A percentile compares a stretch with the other conserved stretches of the same genome.
Conservation (phyloP, 345 rosid genomes). For the Linum tenue region DNA sequence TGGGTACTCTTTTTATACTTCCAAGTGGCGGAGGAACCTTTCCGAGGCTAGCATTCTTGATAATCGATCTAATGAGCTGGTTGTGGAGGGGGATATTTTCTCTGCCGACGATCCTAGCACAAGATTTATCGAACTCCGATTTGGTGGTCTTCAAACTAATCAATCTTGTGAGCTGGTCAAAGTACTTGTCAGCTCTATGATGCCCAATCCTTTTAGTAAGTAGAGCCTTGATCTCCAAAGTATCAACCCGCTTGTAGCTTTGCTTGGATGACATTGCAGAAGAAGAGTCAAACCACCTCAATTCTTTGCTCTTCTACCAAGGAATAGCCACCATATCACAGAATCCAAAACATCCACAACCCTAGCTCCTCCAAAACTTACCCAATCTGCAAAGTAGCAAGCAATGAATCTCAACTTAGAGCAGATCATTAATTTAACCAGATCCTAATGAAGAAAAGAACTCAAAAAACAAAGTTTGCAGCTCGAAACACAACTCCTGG, state of each 20-base stretch:
- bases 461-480: not conserved
- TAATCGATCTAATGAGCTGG: constrained; percentile 46
- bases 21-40: constrained; percentile 34
- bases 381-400: constrained; percentile 14
- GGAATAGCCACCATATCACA: constrained; percentile 14
- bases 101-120: constrained; percentile 50
- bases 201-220: constrained; percentile 53
- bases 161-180: constrained; percentile 54
- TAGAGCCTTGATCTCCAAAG: constrained; percentile 38
- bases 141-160: constrained; percentile 47
- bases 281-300: constrained; percentile 6
- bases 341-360: constrained; percentile 16
- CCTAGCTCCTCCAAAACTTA: constrained; percentile 14
- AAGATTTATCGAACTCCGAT: constrained; percentile 57
- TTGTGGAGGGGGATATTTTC: constrained; percentile 69
- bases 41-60: constrained; percentile 58
- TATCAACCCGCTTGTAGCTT: constrained; percentile 29
- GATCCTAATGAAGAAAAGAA: not conserved
- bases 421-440: not conserved
- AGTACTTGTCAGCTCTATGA: constrained; percentile 68
- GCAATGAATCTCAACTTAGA: no score
- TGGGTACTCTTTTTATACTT: constrained; percentile 23
- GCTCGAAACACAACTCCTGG: not conserved
- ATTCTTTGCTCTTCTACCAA: constrained; percentile 14
- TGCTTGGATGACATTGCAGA: constrained; percentile 30